Conservation (phyloP, 305 asterid genomes). For the Striga hermonthica region DNA sequence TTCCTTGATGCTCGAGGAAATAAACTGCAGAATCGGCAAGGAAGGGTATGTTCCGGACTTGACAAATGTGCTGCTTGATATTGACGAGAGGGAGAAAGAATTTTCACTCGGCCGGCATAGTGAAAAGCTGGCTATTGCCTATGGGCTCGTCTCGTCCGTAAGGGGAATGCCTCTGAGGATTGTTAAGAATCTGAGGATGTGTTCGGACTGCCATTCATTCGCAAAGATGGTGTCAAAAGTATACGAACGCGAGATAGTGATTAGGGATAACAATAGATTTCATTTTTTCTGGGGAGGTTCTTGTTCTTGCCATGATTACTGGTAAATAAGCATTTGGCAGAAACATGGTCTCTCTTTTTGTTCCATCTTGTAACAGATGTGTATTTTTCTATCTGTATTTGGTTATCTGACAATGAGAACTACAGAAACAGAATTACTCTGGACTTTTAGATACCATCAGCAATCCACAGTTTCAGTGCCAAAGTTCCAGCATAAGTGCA, state of each 20-base stretch:
- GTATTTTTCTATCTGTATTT: too few relatives aligned
- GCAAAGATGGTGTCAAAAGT: constrained; percentile 45
- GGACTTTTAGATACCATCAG: too few relatives aligned
- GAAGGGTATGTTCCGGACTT: constrained; percentile 47
- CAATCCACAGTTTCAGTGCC: too few relatives aligned
- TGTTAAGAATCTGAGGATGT: constrained; percentile 55
- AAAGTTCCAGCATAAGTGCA: too few relatives aligned
- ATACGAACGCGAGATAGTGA: constrained; percentile 38
- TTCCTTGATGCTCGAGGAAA: constrained; percentile 51
- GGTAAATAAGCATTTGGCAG: constrained; percentile 30
- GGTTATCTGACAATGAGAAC: too few relatives aligned
- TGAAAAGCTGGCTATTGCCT: constrained; percentile 54
- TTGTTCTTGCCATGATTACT: constrained; percentile 56
- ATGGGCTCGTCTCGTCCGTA: constrained; percentile 42
- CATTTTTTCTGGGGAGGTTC: constrained; percentile 45
- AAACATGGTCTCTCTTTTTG: too few relatives aligned
- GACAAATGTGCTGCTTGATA: constrained; percentile 43
- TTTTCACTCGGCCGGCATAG: constrained; percentile 50
- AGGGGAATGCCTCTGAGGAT: constrained; percentile 39
- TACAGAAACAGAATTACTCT: too few relatives aligned
- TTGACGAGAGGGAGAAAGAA: constrained; percentile 48
- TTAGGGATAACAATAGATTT: constrained; percentile 48
- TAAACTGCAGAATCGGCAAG: constrained; percentile 36
- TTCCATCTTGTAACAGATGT: too few relatives aligned
- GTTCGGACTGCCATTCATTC: constrained; percentile 54